These are phyloP conservation scores for Aspergillus sp. DNA, from an alignment of 2,329 filamentous ascomycete genomes.

Conservation along the genomic window DNA sequence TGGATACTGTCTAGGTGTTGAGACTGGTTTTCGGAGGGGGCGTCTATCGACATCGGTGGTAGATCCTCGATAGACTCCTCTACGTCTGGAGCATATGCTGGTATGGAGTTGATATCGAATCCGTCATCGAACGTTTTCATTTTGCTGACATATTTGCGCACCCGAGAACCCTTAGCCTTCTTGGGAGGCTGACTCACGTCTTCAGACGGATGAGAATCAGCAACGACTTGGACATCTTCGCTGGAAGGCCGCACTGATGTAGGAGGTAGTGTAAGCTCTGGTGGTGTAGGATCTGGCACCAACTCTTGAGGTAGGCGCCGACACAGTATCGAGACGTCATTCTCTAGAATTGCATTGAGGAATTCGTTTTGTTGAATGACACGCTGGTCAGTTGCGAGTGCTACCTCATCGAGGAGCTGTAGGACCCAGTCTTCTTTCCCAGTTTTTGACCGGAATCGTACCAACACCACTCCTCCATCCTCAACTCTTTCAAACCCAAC, in stretches of 20 bases:
- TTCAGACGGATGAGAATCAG: constrained; percentile 15
- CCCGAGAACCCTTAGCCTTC: constrained; percentile 24
- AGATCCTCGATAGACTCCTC: constrained; percentile 16
- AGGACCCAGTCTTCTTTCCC: constrained; percentile 65
- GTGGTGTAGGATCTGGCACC: neutral
- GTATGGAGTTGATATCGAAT: constrained; percentile 48
- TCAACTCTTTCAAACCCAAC: constrained; percentile 63
- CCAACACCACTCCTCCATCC: constrained; percentile 70
- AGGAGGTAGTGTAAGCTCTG: constrained; percentile 1
- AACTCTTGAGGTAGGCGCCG: constrained; percentile 54
- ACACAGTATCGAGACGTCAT: constrained; percentile 71
- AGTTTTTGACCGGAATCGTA: constrained; percentile 66
- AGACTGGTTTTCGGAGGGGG: constrained; percentile 22
- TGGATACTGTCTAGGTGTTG: constrained; percentile 28
- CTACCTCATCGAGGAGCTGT: constrained; percentile 67
- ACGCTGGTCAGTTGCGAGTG: constrained; percentile 72
- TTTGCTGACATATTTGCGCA: constrained; percentile 36
- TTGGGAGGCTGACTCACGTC: constrained; percentile 19
- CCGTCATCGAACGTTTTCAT: constrained; percentile 74
- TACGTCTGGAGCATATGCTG: constrained; percentile 33
- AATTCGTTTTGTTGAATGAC: constrained; percentile 90
- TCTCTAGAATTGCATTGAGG: constrained; percentile 81
- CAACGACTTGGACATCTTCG: constrained; percentile 8
- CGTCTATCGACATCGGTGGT: constrained; percentile 22
- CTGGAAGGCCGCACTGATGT: constrained; percentile 3